Conservation (phyloP, 2,329 filamentous ascomycete species). For the Sclerotinia subarctica region DNA sequence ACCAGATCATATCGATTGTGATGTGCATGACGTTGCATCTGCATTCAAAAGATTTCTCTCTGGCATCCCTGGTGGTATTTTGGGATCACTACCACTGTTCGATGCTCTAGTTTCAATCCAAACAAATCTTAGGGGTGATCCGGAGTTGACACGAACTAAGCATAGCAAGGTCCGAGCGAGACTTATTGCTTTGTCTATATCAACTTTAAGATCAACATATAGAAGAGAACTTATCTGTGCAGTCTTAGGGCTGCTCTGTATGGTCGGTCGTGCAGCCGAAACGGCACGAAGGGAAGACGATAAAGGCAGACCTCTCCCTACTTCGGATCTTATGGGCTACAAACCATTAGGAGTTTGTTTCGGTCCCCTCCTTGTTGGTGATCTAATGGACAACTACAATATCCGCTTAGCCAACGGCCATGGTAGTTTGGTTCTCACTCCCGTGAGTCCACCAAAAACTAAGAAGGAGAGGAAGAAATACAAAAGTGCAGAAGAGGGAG, state of each 20-base stretch:
- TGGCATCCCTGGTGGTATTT: slow-evolving; percentile 61
- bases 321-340: slow-evolving; percentile 62
- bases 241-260: slow-evolving; percentile 62
- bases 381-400: slow-evolving; percentile 52
- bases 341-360: slow-evolving; percentile 61
- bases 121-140: slow-evolving; percentile 51
- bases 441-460: slow-evolving; percentile 42
- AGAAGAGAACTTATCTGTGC: slow-evolving; percentile 63
- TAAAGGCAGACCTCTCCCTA: slow-evolving; percentile 50
- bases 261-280: slow-evolving; percentile 58
- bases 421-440: slow-evolving; percentile 33
- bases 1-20: slow-evolving; percentile 56
- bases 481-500: slow-evolving; percentile 30
- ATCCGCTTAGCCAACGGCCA: slow-evolving; percentile 34
- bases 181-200: slow-evolving; percentile 63
- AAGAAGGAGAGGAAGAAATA: slow-evolving; percentile 43
- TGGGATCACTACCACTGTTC: slow-evolving; percentile 60
- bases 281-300: slow-evolving; percentile 51
- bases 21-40: slow-evolving; percentile 63
- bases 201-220: slow-evolving; percentile 56
- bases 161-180: slow-evolving; percentile 57
- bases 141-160: slow-evolving; percentile 52
- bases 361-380: slow-evolving; percentile 60
- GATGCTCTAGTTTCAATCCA: slow-evolving; percentile 61
- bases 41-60: slow-evolving; percentile 64